phyloP scores from a whole-genome alignment of 805 yeast genomes.

The Kurtzmaniella fragi region DNA sequence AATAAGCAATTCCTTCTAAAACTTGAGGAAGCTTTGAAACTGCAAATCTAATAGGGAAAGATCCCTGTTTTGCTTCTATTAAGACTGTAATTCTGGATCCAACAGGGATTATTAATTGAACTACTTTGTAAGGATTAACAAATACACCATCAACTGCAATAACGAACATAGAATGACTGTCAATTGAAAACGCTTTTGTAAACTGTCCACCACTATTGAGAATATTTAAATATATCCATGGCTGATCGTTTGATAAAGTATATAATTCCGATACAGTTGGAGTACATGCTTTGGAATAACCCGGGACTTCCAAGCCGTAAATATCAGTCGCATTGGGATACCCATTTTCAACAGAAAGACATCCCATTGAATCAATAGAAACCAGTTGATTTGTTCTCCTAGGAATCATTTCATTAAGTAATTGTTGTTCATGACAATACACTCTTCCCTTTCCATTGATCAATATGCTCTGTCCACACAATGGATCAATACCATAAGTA shows the following conservation, averaged over 20 bases:
- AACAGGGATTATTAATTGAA: slow-evolving; percentile 25
- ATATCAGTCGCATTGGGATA: slow-evolving; percentile 13
- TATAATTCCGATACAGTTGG: slow-evolving; percentile 14
- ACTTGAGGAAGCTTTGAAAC: slow-evolving; percentile 23
- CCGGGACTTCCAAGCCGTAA: slow-evolving; percentile 18
- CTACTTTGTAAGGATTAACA: slow-evolving; percentile 17
- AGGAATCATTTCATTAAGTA: slow-evolving; percentile 10
- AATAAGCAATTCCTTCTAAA: slow-evolving; percentile 20
- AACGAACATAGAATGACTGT: slow-evolving; percentile 23
- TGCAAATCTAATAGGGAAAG: slow-evolving; percentile 23
- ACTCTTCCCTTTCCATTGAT: slow-evolving; percentile 27
- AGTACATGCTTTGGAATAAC: slow-evolving; percentile 16
- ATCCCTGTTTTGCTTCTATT: slow-evolving; percentile 16
- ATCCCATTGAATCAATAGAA: slow-evolving; percentile 17
- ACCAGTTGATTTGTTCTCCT: too few species aligned
- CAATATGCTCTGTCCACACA: slow-evolving; percentile 25
- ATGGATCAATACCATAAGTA: slow-evolving; percentile 27
- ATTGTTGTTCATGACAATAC: slow-evolving; percentile 13
- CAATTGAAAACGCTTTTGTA: slow-evolving; percentile 27
- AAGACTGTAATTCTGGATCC: slow-evolving; percentile 25
- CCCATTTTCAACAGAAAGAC: slow-evolving; percentile 13
- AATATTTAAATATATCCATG: slow-evolving; percentile 23
- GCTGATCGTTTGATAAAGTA: slow-evolving; percentile 14
- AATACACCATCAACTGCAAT: slow-evolving; percentile 30
- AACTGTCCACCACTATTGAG: slow-evolving; percentile 31